phyloP scores from a whole-genome alignment of 2,329 filamentous ascomycete genomes.

The Colletotrichum sp. region DNA sequence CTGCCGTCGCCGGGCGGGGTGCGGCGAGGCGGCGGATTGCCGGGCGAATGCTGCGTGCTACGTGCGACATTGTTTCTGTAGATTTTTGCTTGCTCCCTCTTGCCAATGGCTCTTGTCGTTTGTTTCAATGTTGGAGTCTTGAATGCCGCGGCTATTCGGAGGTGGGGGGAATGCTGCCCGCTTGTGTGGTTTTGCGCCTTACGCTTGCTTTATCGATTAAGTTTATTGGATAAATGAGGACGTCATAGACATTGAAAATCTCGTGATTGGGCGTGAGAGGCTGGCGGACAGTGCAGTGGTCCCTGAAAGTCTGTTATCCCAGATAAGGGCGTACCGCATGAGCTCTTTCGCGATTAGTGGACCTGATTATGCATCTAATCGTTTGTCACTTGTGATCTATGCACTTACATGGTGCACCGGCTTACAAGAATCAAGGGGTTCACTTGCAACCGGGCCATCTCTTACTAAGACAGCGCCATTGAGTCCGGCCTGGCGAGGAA shows the following conservation, averaged over 20 bases:
- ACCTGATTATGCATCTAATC: not conserved
- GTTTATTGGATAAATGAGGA: not conserved
- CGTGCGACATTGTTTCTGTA: conserved; percentile 3
- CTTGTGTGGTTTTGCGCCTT: not conserved
- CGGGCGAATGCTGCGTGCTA: conserved; percentile 23
- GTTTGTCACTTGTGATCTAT: rapidly evolving
- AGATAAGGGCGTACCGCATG: not conserved
- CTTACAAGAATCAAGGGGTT: not conserved
- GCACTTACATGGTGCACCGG: not conserved
- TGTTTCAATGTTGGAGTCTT: not conserved
- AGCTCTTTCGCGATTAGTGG: not conserved
- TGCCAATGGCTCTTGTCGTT: not conserved
- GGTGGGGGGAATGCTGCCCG: not conserved
- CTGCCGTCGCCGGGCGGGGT: conserved; percentile 23
- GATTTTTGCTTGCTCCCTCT: not conserved
- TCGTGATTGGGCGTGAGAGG: not conserved
- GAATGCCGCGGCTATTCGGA: not conserved
- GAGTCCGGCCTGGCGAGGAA: not conserved
- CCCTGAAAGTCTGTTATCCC: not conserved
- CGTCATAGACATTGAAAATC: not conserved
- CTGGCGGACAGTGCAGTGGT: not conserved
- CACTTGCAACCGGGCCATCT: not conserved
- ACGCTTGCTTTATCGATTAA: not conserved
- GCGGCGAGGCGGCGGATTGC: conserved; percentile 21
- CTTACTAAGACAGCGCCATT: not conserved